Evolutionary conservation across 306 rosid species (phyloP).

Genomic region (Cicer chorassanicum): DNA sequence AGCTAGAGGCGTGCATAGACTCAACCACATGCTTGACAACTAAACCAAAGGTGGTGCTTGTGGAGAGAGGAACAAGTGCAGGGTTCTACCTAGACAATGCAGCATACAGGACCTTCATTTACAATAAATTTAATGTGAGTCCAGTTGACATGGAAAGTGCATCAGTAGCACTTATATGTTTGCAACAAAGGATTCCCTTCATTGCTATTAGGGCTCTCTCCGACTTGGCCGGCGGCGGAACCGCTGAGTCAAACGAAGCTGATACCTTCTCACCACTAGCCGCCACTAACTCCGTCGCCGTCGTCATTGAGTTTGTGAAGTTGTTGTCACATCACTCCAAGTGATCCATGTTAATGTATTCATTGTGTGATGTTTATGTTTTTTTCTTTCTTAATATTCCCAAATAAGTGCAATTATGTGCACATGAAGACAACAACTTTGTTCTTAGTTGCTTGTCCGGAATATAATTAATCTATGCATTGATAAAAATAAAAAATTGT

Average conservation of each 20-base stretch:
- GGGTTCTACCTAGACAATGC: slow-evolving; percentile 63
- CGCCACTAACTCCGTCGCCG: slow-evolving; percentile 53
- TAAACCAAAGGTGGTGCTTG: slow-evolving; percentile 55
- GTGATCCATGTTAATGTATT: neutral
- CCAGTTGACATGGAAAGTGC: slow-evolving; percentile 63
- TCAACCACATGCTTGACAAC: slow-evolving; percentile 60
- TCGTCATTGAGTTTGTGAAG: slow-evolving; percentile 56
- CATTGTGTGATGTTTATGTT: neutral
- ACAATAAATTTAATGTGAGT: slow-evolving; percentile 54
- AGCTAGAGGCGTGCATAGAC: slow-evolving; percentile 57
- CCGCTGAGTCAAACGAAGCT: slow-evolving; percentile 59
- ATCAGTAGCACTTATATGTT: slow-evolving; percentile 58
- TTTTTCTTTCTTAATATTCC: neutral
- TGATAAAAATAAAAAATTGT: too few relatives aligned
- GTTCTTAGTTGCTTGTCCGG: neutral
- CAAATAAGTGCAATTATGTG: neutral
- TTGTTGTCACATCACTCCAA: slow-evolving; percentile 39
- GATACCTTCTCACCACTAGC: slow-evolving; percentile 57
- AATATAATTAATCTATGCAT: neutral
- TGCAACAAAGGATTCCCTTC: slow-evolving; percentile 60
- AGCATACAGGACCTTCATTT: slow-evolving; percentile 57
- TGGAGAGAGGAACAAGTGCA: slow-evolving; percentile 55
- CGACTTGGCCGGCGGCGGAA: slow-evolving; percentile 60
- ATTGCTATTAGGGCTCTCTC: slow-evolving; percentile 62
- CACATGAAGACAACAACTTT: neutral